Conservation (phyloP, 1,284 basidiomycete genomes). For the Heterobasidion annosum region DNA sequence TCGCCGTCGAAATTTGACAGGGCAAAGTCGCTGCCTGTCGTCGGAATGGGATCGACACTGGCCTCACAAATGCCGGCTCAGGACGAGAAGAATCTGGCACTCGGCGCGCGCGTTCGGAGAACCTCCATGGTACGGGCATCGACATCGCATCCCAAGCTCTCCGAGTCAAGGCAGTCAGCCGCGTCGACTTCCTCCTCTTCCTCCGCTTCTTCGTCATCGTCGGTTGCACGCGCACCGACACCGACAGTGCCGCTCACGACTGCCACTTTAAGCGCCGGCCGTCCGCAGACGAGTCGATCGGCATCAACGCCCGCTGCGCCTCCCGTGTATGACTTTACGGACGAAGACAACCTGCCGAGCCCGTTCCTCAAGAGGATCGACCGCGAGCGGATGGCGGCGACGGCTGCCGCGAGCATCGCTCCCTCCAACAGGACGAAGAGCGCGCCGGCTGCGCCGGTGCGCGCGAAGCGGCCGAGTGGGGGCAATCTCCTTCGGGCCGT, state of each 20-base stretch:
- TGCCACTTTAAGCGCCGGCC: background rate
- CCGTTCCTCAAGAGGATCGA: slow-evolving; percentile 66
- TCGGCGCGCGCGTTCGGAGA: background rate
- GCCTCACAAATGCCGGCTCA: background rate
- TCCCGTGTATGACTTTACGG: slow-evolving; percentile 54
- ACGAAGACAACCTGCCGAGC: slow-evolving; percentile 79
- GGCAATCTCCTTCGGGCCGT: slow-evolving; percentile 42
- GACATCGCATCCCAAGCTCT: background rate
- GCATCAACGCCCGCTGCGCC: slow-evolving; percentile 9
- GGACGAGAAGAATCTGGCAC: background rate
- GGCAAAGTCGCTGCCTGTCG: background rate
- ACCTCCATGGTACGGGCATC: background rate
- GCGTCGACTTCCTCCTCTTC: background rate
- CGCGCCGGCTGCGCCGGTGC: background rate
- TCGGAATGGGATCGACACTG: background rate
- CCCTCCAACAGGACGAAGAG: background rate
- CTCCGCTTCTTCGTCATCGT: background rate
- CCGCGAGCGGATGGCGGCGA: slow-evolving; percentile 19
- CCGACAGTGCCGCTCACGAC: background rate
- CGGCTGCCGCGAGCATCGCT: background rate
- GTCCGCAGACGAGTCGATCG: background rate
- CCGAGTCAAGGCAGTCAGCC: background rate
- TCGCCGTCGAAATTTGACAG: slow-evolving; percentile 19
- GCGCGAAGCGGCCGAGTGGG: slow-evolving; percentile 31
- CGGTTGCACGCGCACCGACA: background rate